Base-by-base conservation (phyloP, 1,139 yeast species). In the Pichia sp. region DNA sequence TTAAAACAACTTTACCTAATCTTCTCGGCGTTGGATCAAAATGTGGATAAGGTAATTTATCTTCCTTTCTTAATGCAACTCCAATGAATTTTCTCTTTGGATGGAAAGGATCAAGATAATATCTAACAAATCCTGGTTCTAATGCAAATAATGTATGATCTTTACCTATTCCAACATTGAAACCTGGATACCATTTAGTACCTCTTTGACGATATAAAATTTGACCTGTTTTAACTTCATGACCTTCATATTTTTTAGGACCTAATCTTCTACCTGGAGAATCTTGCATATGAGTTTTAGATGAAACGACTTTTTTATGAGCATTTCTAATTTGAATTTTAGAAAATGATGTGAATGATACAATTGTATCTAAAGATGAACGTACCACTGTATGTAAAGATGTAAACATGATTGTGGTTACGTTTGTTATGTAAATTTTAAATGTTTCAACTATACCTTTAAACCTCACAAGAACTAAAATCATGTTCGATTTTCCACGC, bases 241-340 rank as follows among this genome's bases (percentile, higher is more conserved):
- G 72, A 35, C 84, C 82, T 54, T 89, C 96, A 49, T 82, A 75
- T 40, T 74, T 84, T 65, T 91, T 91, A 30, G 94, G 84, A 25
- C 99, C 99, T 42, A 91, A 68, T 59, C 97, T 72, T 64, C 95
- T 79, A 69, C 98, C 98, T 4, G 91, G 89, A 18, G 98, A 89
- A 63, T 89, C 96, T 61, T 84, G 83, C 76, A 84, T 89, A 52
- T 84, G 84, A 34, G 96, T 84, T 64, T 79, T 84, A 24, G 96
- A 88, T 52, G 97, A 96, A 15, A 95, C 86, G 5, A 93, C 96
- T 59, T 79, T 81, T 64, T 91, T 91, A 28, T 96, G 88, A 25
- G 98, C 96, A 26, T 79, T 78, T 71, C 98, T 89, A 18, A 85
- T 74, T 54, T 77, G 84, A 12, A 22, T 19, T 14, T 14, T 11